Base-by-base conservation (phyloP, 163 green algal species). In the Scenedesmus sp. region DNA sequence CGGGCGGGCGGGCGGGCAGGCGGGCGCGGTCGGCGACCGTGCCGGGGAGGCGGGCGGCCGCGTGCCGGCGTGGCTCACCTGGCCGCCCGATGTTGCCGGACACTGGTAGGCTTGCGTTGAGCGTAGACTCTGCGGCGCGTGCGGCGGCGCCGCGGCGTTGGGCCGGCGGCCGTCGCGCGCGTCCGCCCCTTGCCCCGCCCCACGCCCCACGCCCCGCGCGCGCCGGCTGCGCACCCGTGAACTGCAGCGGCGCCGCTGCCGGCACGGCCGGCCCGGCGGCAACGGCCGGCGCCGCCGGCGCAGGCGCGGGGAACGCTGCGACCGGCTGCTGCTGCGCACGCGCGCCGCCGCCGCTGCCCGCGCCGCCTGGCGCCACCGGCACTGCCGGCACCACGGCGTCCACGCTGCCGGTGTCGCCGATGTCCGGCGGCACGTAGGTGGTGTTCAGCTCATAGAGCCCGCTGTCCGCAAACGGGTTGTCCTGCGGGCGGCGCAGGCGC, bases 111-210 rank as follows among this genome's bases (percentile, higher is more conserved):
- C 70, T 81, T 15, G 44, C 82, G 36, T 65, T 71, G 3, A 87
- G 53, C 42, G 80, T 58, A 31, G 82, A 87, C 14, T 87, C 82
- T 87, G 82, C 69, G 24, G 18, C n/a, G n/a, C n/a, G n/a, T n/a
- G n/a, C n/a, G n/a, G n/a, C n/a, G n/a, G n/a, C n/a, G n/a, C n/a
- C n/a, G n/a, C n/a, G n/a, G n/a, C n/a, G n/a, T n/a, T n/a, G n/a
- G n/a, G n/a, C n/a, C n/a, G n/a, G n/a, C n/a, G n/a, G n/a, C n/a
- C n/a, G n/a, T n/a, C n/a, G n/a, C n/a, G n/a, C n/a, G n/a, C n/a
- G n/a, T n/a, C n/a, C n/a, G n/a, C n/a, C n/a, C n/a, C n/a, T n/a
- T n/a, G n/a, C n/a, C n/a, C n/a, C n/a, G n/a, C n/a, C n/a, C n/a
- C n/a, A n/a, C n/a, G n/a, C n/a, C n/a, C n/a, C n/a, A n/a, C n/a